These are phyloP conservation scores for Lepiota venenata DNA, from an alignment of 768 basidiomycete species.

Conservation along the genomic window DNA sequence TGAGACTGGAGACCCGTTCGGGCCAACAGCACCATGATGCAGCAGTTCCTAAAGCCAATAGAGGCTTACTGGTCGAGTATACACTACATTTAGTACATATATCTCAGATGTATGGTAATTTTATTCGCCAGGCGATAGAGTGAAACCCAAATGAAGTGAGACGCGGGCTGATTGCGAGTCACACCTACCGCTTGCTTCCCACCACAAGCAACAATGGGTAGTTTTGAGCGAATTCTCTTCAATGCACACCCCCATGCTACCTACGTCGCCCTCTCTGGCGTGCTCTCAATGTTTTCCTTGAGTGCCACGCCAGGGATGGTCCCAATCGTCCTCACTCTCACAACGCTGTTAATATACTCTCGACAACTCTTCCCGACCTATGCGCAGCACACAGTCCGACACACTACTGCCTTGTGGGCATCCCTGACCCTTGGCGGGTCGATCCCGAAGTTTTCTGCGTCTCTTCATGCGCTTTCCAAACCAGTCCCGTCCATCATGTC, in stretches of 20 bases:
- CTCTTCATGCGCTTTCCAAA: conserved; percentile 54
- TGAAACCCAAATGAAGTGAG: too few species aligned
- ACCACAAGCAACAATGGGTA: neutral
- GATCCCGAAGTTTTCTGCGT: conserved; percentile 39
- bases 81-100: too few species aligned
- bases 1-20: conserved; percentile 59
- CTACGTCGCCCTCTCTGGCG: neutral
- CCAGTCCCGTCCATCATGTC: conserved; percentile 43
- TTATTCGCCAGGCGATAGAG: too few species aligned
- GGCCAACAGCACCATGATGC: conserved; percentile 17
- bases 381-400: conserved; percentile 13
- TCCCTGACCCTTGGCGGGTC: conserved; percentile 38
- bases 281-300: conserved; percentile 9
- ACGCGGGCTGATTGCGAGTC: too few species aligned
- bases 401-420: conserved; percentile 30
- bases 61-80: too few species aligned
- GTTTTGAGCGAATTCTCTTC: neutral
- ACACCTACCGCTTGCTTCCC: neutral
- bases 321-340: conserved; percentile 22
- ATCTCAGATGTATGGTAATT: too few species aligned
- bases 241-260: conserved; percentile 1
- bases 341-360: conserved; percentile 34
- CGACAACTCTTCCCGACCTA: conserved; percentile 27
- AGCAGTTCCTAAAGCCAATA: neutral
- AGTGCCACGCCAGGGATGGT: conserved; percentile 11